Percentiles rank a stretch among this genome's conserved stretches.
These are phyloP conservation scores for Mycena sanguinolenta DNA, from an alignment of 768 basidiomycete genomes.

Conservation along the genomic window DNA sequence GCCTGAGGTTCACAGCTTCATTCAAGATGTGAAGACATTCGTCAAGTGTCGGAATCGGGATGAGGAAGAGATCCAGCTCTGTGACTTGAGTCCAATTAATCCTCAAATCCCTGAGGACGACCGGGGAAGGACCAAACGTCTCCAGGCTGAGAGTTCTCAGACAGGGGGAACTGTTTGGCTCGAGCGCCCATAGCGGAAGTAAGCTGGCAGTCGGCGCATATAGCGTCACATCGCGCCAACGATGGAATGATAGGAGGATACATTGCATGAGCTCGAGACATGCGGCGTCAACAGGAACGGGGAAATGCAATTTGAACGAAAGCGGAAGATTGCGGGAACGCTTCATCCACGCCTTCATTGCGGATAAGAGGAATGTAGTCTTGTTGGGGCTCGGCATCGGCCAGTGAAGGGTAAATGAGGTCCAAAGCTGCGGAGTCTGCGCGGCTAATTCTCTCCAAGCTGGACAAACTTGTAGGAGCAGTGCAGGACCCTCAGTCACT, in stretches of 20 bases:
- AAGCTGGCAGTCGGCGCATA: slow-evolving; percentile 48
- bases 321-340: slow-evolving; percentile 45
- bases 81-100: slow-evolving; percentile 59
- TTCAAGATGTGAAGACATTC: slow-evolving; percentile 51
- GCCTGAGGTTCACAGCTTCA: slow-evolving; percentile 46
- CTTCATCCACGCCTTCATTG: slow-evolving; percentile 52
- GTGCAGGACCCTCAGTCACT: slow-evolving; percentile 50
- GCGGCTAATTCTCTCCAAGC: slow-evolving; percentile 57
- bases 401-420: slow-evolving; percentile 54
- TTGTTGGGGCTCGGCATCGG: slow-evolving; percentile 30
- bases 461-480: slow-evolving; percentile 56
- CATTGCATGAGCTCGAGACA: slow-evolving; percentile 22
- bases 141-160: slow-evolving; percentile 51
- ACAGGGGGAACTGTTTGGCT: slow-evolving; percentile 42
- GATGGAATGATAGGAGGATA: slow-evolving; percentile 32
- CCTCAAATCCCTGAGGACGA: slow-evolving; percentile 43
- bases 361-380: slow-evolving; percentile 36
- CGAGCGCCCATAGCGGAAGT: slow-evolving; percentile 39
- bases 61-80: slow-evolving; percentile 50
- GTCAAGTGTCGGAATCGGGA: slow-evolving; percentile 51
- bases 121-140: slow-evolving; percentile 41
- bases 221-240: slow-evolving; percentile 55
- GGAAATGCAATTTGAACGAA: slow-evolving; percentile 29
- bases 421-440: slow-evolving; percentile 62
- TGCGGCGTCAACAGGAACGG: slow-evolving; percentile 18